Conservation (phyloP, 2,329 filamentous ascomycete species). For the Sporothrix schenckii region DNA sequence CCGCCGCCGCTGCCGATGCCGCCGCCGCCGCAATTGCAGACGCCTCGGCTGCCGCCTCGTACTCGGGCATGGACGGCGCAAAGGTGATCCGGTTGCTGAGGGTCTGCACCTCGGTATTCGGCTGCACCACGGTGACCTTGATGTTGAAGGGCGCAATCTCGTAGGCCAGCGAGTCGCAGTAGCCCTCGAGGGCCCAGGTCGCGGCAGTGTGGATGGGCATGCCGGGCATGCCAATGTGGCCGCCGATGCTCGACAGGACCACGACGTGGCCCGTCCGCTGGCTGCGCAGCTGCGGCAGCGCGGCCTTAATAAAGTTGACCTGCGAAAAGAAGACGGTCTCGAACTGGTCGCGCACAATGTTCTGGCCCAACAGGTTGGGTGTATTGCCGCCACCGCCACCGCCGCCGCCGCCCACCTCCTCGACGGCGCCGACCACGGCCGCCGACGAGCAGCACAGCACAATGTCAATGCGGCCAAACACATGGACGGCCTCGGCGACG, state of each 20-base stretch:
- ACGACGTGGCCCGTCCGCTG: slow-evolving; percentile 89
- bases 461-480: slow-evolving; percentile 87
- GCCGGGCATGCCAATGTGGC: slow-evolving; percentile 89
- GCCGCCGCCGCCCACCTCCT: slow-evolving; percentile 66
- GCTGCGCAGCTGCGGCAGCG: slow-evolving; percentile 75
- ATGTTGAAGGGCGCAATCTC: slow-evolving; percentile 97
- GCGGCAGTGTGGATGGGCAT: slow-evolving; percentile 89
- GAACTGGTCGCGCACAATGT: slow-evolving; percentile 86
- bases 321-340: slow-evolving; percentile 94
- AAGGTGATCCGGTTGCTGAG: slow-evolving; percentile 86
- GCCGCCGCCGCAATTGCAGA: slow-evolving; percentile 62
- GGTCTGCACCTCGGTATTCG: slow-evolving; percentile 87
- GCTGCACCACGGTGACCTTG: slow-evolving; percentile 93
- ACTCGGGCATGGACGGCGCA: slow-evolving; percentile 70
- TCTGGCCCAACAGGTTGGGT: slow-evolving; percentile 60
- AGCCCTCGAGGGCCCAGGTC: slow-evolving; percentile 93
- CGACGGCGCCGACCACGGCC: slow-evolving; percentile 86
- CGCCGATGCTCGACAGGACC: slow-evolving; percentile 84
- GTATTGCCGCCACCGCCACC: background rate
- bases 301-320: slow-evolving; percentile 91
- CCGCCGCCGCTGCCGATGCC: background rate
- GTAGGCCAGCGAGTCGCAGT: slow-evolving; percentile 92
- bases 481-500: slow-evolving; percentile 79
- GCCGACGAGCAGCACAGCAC: slow-evolving; percentile 87
- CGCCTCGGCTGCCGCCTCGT: slow-evolving; percentile 47